A percentile compares a stretch with the other conserved stretches of the same genome.
Conservation (phyloP, 139 green algal genomes). For the Axilococcus clingmanii region DNA sequence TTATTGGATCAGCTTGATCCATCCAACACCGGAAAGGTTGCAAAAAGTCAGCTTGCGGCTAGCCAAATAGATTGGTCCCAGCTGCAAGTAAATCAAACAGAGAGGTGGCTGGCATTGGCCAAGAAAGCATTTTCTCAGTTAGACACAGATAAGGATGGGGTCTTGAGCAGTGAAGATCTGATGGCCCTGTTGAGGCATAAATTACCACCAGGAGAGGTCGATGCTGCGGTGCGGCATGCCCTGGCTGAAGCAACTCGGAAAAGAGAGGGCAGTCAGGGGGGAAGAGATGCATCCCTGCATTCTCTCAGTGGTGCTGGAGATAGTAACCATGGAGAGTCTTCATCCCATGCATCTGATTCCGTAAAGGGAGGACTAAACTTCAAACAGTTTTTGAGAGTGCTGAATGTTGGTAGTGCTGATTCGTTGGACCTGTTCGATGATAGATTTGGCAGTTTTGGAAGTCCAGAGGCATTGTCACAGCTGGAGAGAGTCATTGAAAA, state of each 20-base stretch:
- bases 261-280: conserved; percentile 1
- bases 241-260: conserved; percentile 45
- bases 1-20: conserved; percentile 44
- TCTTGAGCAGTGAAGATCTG: conserved; percentile 28
- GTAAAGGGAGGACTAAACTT: conserved; percentile 35
- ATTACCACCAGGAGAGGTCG: conserved; percentile 63
- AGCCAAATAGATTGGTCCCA: conserved; percentile 36
- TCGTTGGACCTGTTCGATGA: conserved; percentile 40
- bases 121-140: conserved; percentile 47
- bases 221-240: conserved; percentile 60
- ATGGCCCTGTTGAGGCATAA: conserved; percentile 42
- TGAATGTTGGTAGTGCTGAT: conserved; percentile 26
- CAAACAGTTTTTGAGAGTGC: conserved; percentile 35
- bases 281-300: neutral
- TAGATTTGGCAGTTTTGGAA: conserved; percentile 11
- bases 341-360: conserved; percentile 15
- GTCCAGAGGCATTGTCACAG: conserved; percentile 3
- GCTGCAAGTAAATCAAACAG: conserved; percentile 24
- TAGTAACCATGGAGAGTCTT: neutral
- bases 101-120: conserved; percentile 55
- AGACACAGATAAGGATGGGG: conserved; percentile 27
- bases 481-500: conserved; percentile 4
- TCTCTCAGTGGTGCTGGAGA: neutral
- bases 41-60: conserved; percentile 26
- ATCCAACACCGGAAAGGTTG: conserved; percentile 18